Conservation (phyloP, 441 rosid genomes). For the Populus trichocarpa region DNA sequence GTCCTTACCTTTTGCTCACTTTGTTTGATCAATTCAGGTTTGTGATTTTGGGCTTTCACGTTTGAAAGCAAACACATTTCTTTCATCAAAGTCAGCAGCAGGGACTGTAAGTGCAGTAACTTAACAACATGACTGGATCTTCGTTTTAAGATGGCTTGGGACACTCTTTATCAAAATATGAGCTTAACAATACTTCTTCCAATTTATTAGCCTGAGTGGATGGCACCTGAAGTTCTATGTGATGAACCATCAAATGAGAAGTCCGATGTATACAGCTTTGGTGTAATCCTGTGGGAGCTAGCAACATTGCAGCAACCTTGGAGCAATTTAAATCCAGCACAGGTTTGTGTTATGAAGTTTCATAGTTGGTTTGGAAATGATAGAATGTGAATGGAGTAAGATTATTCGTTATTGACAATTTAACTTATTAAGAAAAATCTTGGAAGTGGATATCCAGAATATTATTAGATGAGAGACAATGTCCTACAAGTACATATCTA, state of each 20-base stretch:
- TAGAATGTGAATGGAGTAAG: not conserved
- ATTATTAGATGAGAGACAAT: not conserved
- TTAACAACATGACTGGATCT: too few relatives aligned
- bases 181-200: too few relatives aligned
- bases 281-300: conserved; percentile 62
- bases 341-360: conserved; percentile 50
- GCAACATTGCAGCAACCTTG: conserved; percentile 95
- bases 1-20: conserved; percentile 7
- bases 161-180: too few relatives aligned
- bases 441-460: not conserved
- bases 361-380: not conserved
- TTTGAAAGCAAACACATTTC: conserved; percentile 86
- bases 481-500: not conserved
- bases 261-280: too few relatives aligned
- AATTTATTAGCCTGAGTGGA: too few relatives aligned
- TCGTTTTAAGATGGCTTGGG: too few relatives aligned
- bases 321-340: conserved; percentile 91
- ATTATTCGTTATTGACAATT: not conserved
- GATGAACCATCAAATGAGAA: too few relatives aligned
- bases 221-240: too few relatives aligned
- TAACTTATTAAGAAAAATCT: not conserved
- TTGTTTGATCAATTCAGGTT: conserved; percentile 51
- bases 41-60: conserved; percentile 99
- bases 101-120: too few relatives aligned
- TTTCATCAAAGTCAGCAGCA: conserved; percentile 22